Evolutionary conservation across 225 moss, liverwort and hornwort genomes (phyloP), one percentile per base, ranked within the genome.

Genomic region (Anthoceros angustus): DNA sequence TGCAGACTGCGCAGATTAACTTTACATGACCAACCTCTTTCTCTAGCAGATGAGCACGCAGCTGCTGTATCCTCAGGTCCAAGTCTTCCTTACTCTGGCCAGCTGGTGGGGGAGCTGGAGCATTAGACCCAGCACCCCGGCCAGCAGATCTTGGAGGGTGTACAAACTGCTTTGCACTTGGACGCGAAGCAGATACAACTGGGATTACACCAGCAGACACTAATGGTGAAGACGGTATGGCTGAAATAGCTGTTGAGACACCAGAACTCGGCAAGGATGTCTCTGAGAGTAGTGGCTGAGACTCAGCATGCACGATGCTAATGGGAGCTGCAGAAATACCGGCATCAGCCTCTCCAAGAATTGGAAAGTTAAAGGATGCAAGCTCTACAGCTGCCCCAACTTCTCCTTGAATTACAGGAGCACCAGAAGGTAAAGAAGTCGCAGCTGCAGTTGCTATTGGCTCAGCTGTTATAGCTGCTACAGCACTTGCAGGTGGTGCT

Each of bases 21-120:
- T 12, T 42, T 8, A 43, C 4, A 21, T 20, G 24, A 64, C 5
- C 32, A 70, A 94, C 88, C 91, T 95, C 91, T 67, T 85, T 81
- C 71, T 90, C 90, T 42, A 77, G 71, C 66, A 95, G 91, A 73
- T 69, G 84, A 18, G 88, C 88, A 42, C 95, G 91, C 64, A 95
- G 79, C 73, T 79, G 74, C 41, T 68, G 78, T 38, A 85, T 85
- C 72, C 81, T 75, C 42, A 73, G 77, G 50, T 82, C 84, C 38
- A 80, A 77, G 62, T 77, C 80, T 65, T 72, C 69, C 72, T 80
- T 77, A 69, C 74, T 75, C 18, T 74, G 72, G 67, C 72, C 80
- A 65, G 77, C 63, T 42, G 67, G 72, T 38, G 75, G 61, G 64
- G 66, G 76, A 45, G 75, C 76, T 75, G 79, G 74, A 72, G 72